Base-by-base conservation (phyloP, 371 early-diverging fungal genomes). In the Rhizopus microsporus region DNA sequence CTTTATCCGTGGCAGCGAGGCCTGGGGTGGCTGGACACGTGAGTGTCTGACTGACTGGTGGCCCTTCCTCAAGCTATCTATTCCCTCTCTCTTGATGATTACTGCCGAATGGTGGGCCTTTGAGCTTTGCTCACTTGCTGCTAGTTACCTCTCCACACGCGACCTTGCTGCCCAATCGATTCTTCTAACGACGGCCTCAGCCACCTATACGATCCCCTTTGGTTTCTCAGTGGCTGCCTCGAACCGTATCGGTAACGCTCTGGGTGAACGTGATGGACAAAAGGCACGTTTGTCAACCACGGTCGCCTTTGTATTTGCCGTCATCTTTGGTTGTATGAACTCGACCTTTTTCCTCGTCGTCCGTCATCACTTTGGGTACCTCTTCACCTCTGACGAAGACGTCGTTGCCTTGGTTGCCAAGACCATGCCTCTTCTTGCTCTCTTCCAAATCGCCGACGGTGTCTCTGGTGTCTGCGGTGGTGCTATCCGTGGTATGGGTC, bases 141-240 rank as follows among this genome's bases (percentile, higher is more conserved):
- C 94, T 4, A 83, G 86, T 43, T 86, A 85, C 54, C 69, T 96
- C 8, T 91, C 94, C 17, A 88, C 83, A 12, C 58, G 69, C 5
- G 74, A 83, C 23, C 80, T 96, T 29, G 95, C 94, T 7, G 90
- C 94, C 15, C 94, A 94, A 57, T 83, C 88, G 13, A 81, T 93
- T 53, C 77, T 88, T 12, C 74, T 95, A 31, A 90, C 87, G 39
- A 87, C 90, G 0, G 77, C 79, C 7, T 68, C 83, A 34, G 62
- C 91, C 59, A 71, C 84, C 0, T 93, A 88, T 69, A 88, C 86
- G 51, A 65, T 88, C 43, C 84, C 86, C 7, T 82, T 83, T 54
- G 88, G 88, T 56, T 64, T 91, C 12, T 73, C 85, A 39, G 79
- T 95, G 8, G 90, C 89, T 7, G 77, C 85, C 0, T 83, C 88